A percentile compares a stretch with the other conserved stretches of the same genome.
These are phyloP conservation scores for Vigna radiata DNA, from an alignment of 306 rosid species.

Conservation along the genomic window DNA sequence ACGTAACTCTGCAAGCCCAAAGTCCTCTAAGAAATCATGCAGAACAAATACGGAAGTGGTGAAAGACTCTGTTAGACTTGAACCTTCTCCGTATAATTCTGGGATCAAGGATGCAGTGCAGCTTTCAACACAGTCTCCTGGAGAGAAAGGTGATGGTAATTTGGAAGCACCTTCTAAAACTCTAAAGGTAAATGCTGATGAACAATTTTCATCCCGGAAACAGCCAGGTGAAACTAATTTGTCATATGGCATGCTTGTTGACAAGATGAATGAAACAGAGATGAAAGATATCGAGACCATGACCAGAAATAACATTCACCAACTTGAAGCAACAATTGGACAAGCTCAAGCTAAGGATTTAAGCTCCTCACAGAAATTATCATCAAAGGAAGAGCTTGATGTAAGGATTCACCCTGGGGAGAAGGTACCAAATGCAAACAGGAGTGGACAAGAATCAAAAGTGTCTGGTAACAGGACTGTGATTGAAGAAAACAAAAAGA, in stretches of 20 bases:
- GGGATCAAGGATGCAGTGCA: conserved; percentile 21
- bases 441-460: conserved; percentile 42
- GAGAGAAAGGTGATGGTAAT: conserved; percentile 33
- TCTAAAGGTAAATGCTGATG: conserved; percentile 24
- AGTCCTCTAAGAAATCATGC: conserved; percentile 37
- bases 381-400: conserved; percentile 39
- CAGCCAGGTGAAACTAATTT: conserved; percentile 37
- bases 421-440: conserved; percentile 49
- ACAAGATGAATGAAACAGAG: conserved; percentile 32
- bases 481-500: conserved; percentile 47
- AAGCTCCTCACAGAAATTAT: conserved; percentile 37
- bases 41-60: conserved; percentile 23
- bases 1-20: conserved; percentile 35
- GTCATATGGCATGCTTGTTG: conserved; percentile 39
- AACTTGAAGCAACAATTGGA: conserved; percentile 21
- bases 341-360: conserved; percentile 35
- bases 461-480: conserved; percentile 47
- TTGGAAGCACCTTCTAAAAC: conserved; percentile 13
- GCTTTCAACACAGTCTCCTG: conserved; percentile 11
- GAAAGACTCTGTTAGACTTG: conserved; percentile 33
- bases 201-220: conserved; percentile 27
- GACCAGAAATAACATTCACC: conserved; percentile 29
- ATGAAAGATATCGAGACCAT: conserved; percentile 21
- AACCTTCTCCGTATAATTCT: conserved; percentile 32
- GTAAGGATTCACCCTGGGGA: conserved; percentile 44